Evolutionary conservation across 2,329 filamentous ascomycete genomes (phyloP).

Genomic region (Hypoxylon sp.): DNA sequence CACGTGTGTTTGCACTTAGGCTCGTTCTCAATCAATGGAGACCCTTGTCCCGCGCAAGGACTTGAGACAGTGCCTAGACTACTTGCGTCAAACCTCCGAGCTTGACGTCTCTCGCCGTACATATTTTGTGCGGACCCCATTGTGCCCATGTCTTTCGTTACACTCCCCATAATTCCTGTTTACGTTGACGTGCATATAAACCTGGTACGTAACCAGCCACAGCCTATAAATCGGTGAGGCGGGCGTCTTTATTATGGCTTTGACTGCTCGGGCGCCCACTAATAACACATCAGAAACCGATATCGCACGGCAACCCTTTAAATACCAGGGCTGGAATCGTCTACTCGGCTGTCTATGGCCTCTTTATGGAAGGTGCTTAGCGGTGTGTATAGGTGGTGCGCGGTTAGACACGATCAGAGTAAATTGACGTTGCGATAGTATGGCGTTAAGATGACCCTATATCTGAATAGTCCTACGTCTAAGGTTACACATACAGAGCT

Average conservation of each 20-base stretch:
- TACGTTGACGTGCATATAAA: constrained; percentile 44
- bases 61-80: constrained; percentile 44
- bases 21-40: constrained; percentile 17
- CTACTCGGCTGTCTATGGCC: constrained; percentile 12
- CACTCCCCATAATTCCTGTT: constrained; percentile 43
- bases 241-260: constrained; percentile 26
- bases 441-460: neutral
- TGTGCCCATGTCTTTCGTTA: constrained; percentile 27
- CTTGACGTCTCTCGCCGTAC: constrained; percentile 37
- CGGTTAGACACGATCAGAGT: neutral
- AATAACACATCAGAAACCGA: constrained; percentile 21
- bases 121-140: constrained; percentile 9
- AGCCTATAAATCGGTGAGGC: constrained; percentile 38
- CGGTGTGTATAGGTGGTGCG: constrained; percentile 2
- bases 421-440: neutral
- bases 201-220: constrained; percentile 30
- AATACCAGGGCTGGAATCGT: constrained; percentile 19
- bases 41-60: constrained; percentile 41
- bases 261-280: constrained; percentile 23
- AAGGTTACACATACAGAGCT: constrained; percentile 7
- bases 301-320: constrained; percentile 19
- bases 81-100: constrained; percentile 41
- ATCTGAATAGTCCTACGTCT: neutral
- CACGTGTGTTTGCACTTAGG: constrained; percentile 20
- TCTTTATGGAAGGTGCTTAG: constrained; percentile 7